Evolutionary conservation across 257 asterid genomes (phyloP).

Genomic region (Asclepias syriaca): DNA sequence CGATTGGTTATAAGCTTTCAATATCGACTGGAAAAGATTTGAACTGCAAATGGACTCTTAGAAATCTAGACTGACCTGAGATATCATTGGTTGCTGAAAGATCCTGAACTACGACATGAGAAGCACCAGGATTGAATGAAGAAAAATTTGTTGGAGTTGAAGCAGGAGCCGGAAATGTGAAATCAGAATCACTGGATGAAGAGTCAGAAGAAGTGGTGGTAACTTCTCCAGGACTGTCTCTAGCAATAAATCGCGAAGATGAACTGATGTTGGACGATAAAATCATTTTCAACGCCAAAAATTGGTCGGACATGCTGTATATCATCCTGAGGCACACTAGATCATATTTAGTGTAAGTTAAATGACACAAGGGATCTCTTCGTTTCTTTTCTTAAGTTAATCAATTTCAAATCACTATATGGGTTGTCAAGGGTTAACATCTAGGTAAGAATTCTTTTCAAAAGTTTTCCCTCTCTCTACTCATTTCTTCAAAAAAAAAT

Average conservation of each 20-base stretch:
- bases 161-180: slow-evolving; percentile 89
- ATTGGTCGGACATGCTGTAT: slow-evolving; percentile 96
- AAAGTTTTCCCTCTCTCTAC: too few species aligned
- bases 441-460: too few species aligned
- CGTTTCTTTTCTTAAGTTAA: slow-evolving; percentile 21
- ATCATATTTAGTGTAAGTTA: slow-evolving; percentile 55
- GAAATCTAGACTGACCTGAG: slow-evolving; percentile 80
- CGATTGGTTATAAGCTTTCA: slow-evolving; percentile 29
- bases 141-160: slow-evolving; percentile 56
- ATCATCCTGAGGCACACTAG: slow-evolving; percentile 99
- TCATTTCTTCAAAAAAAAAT: neutral
- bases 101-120: slow-evolving; percentile 93
- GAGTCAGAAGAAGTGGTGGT: slow-evolving; percentile 68
- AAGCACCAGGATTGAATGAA: slow-evolving; percentile 64
- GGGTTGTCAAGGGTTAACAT: neutral
- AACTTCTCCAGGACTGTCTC: slow-evolving; percentile 58
- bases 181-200: slow-evolving; percentile 75
- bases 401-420: slow-evolving; percentile 17
- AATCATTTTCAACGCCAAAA: slow-evolving; percentile 93
- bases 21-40: slow-evolving; percentile 24
- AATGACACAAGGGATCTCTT: slow-evolving; percentile 28
- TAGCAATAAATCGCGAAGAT: slow-evolving; percentile 52
- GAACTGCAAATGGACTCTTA: slow-evolving; percentile 28
- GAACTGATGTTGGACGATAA: slow-evolving; percentile 66
- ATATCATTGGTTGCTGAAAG: slow-evolving; percentile 73